phyloP scores from a whole-genome alignment of 257 asterid species.

The Nyctanthes arbortristis region DNA sequence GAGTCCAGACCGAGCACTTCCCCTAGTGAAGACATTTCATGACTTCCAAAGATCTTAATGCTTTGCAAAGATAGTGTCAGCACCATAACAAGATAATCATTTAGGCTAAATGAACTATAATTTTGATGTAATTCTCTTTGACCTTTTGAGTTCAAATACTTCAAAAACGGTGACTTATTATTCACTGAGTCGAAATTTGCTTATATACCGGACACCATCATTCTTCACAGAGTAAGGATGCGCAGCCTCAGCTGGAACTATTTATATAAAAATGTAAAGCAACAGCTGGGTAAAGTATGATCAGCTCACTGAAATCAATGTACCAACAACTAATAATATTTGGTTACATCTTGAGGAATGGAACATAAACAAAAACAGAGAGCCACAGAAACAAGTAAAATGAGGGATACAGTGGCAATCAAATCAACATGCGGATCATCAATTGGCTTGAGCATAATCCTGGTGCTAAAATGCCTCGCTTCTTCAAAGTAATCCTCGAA shows the following conservation, averaged over 20 bases:
- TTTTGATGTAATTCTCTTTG: neutral
- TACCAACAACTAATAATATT: neutral
- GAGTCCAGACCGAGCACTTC: neutral
- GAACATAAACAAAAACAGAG: neutral
- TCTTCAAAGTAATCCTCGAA: conserved; percentile 82
- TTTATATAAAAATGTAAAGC: neutral
- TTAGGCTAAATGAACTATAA: neutral
- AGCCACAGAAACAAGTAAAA: neutral
- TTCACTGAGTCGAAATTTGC: no score
- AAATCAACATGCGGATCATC: conserved; percentile 95
- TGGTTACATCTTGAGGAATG: no score
- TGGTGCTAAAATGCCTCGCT: conserved; percentile 65
- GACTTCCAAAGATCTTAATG: neutral
- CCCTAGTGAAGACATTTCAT: neutral
- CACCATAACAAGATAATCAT: neutral
- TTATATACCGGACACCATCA: no score
- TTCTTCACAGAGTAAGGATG: no score
- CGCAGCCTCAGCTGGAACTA: neutral
- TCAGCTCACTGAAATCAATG: neutral
- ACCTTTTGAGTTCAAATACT: neutral
- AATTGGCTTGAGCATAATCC: conserved; percentile 84
- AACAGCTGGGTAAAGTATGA: neutral
- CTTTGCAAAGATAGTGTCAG: neutral
- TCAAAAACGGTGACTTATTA: neutral
- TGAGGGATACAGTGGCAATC: conserved; percentile 81